phyloP scores from a whole-genome alignment of 1,139 yeast genomes.

The Blastobotrys elegans region DNA sequence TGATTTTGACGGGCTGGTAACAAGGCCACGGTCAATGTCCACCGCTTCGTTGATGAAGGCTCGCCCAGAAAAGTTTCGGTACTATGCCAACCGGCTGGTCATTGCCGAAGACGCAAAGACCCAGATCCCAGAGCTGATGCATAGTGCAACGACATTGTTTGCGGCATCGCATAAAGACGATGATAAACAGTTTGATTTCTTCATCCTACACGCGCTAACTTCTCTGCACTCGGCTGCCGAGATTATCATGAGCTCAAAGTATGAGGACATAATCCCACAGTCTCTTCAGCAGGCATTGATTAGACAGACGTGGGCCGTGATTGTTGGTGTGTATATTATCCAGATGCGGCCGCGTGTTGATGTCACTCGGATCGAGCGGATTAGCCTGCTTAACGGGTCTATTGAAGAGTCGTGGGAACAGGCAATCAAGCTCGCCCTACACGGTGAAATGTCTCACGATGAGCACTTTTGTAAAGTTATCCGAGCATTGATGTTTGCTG shows the following conservation, averaged over 20 bases:
- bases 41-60: constrained; percentile 4
- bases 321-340: constrained; percentile 22
- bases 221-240: constrained; percentile 30
- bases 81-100: constrained; percentile 21
- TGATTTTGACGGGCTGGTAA: constrained; percentile 17
- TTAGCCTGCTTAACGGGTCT: constrained; percentile 9
- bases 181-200: constrained; percentile 27
- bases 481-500: constrained; percentile 27
- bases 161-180: constrained; percentile 25
- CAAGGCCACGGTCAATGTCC: not conserved
- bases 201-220: constrained; percentile 31
- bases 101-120: constrained; percentile 18
- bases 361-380: constrained; percentile 15
- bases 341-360: constrained; percentile 26
- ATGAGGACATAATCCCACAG: constrained; percentile 18
- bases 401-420: constrained; percentile 21
- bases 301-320: constrained; percentile 22
- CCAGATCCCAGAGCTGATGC: constrained; percentile 22
- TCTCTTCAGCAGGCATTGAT: constrained; percentile 16
- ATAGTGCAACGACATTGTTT: constrained; percentile 22
- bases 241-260: constrained; percentile 19
- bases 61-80: constrained; percentile 17
- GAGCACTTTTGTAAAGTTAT: constrained; percentile 28
- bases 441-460: constrained; percentile 18
- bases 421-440: constrained; percentile 20